Evolutionary conservation across 2,329 filamentous ascomycete species (phyloP).

Genomic region (Colletotrichum siamense): DNA sequence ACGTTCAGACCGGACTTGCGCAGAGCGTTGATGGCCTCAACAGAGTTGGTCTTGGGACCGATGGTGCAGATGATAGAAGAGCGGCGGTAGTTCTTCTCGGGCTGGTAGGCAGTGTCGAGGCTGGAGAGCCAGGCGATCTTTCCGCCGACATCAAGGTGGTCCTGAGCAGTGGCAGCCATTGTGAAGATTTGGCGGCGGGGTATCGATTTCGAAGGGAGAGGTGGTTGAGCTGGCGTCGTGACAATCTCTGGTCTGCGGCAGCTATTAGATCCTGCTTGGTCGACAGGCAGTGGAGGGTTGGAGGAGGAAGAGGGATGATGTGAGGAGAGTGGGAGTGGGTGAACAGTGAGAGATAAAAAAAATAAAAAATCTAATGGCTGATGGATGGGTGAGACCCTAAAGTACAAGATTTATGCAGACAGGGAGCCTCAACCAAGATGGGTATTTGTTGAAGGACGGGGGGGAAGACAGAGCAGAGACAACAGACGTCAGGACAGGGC

Average conservation of each 20-base stretch:
- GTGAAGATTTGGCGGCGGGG: conserved; percentile 26
- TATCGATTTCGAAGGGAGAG: neutral
- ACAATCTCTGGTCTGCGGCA: neutral
- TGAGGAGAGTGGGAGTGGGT: neutral
- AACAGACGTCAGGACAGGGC: neutral
- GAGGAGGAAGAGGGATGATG: neutral
- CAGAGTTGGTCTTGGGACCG: conserved; percentile 98
- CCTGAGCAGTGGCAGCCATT: conserved; percentile 72
- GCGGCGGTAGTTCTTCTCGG: conserved; percentile 88
- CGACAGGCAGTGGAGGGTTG: neutral
- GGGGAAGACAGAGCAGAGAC: neutral
- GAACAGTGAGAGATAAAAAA: conserved; percentile 10
- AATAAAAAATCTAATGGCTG: conserved; percentile 1
- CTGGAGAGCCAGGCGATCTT: conserved; percentile 69
- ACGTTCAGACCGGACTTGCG: conserved; percentile 93
- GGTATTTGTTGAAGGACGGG: conserved; percentile 19
- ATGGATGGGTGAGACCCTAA: conserved; percentile 8
- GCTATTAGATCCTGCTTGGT: conserved; percentile 13
- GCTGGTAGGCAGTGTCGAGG: conserved; percentile 88
- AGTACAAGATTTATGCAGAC: conserved; percentile 9
- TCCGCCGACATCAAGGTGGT: conserved; percentile 82
- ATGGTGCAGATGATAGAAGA: conserved; percentile 99
- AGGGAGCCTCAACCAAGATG: conserved; percentile 9
- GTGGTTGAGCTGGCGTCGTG: neutral
- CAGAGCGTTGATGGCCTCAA: conserved; percentile 95